Conservation (phyloP, 805 yeast genomes). For the Saccharomycopsis capsularis region DNA sequence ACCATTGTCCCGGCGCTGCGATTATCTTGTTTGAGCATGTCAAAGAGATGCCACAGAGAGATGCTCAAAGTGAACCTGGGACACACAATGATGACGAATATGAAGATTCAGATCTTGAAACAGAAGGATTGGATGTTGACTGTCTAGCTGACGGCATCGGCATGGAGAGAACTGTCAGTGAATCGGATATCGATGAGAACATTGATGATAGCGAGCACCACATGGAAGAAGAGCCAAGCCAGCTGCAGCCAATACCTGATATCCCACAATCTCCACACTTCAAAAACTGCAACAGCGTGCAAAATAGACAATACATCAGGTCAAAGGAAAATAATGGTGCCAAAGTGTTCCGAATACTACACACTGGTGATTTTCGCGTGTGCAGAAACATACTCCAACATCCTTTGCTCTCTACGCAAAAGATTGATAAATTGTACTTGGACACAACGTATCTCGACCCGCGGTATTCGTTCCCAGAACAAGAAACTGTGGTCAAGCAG, state of each 20-base stretch:
- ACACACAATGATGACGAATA: too few species aligned
- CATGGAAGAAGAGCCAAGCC: neutral
- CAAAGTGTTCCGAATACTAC: conserved; percentile 40
- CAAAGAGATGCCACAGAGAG: neutral
- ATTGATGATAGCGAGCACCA: too few species aligned
- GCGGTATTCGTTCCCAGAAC: conserved; percentile 68
- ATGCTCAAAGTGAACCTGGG: too few species aligned
- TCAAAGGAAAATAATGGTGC: conserved; percentile 26
- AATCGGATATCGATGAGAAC: too few species aligned
- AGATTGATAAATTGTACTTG: conserved; percentile 60
- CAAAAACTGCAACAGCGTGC: neutral
- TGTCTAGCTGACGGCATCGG: too few species aligned
- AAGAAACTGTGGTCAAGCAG: conserved; percentile 54
- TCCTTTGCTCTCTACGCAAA: conserved; percentile 22
- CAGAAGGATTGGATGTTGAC: too few species aligned
- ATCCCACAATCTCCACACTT: neutral
- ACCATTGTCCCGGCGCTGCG: conserved; percentile 96
- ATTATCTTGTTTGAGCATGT: conserved; percentile 53
- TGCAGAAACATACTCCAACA: conserved; percentile 42
- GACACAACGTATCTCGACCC: conserved; percentile 90
- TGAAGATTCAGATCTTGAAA: too few species aligned
- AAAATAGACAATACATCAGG: conserved; percentile 10
- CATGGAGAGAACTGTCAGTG: neutral
- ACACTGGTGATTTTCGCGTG: conserved; percentile 93
- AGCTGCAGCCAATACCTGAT: too few species aligned